Evolutionary conservation across 192 early-diverging fungal genomes (phyloP), one percentile per base, ranked within the genome.

Genomic region (Polychytrium aggregatum): DNA sequence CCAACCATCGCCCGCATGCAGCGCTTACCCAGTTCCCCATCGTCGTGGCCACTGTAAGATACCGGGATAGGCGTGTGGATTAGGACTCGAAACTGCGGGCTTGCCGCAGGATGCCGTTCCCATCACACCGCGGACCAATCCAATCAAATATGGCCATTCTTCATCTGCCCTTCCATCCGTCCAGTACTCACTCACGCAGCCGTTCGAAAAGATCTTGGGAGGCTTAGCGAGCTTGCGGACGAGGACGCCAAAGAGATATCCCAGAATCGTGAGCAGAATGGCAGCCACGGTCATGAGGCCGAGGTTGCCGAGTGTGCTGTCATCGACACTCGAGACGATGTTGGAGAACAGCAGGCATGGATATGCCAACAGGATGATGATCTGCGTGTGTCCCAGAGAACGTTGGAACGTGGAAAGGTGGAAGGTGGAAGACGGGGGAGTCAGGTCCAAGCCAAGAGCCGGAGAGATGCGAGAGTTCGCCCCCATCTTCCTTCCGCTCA

Each of bases 271-370:
- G 9, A 18, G 7, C n/a, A 7, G 18, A n/a, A 7, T 13, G 8
- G 20, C 9, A 8, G n/a, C 24, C 18, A 42, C 41, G n/a, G n/a
- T n/a, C n/a, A n/a, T n/a, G n/a, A n/a, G n/a, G n/a, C 52, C 53
- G 28, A 65, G 44, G 8, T 47, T n/a, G 11, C 7, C 18, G 18
- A 65, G 7, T 18, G 55, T 58, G 41, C 25, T 35, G n/a, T 7
- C 21, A 18, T 46, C 35, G 10, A 65, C 42, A 25, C 63, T 52
- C 25, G 24, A 7, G 17, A 65, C 37, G 4, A 65, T 48, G 6
- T 51, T 59, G 29, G 63, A 48, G 37, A 65, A 59, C 26, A 65
- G 36, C 6, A 65, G 57, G 20, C 35, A 43, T 29, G 63, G 63
- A 46, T 65, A 65, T 14, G 58, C 16, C 0, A 53, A 41, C 50